Evolutionary conservation across 2,329 filamentous ascomycete genomes (phyloP), one percentile per base, ranked within the genome.

Genomic region (Paramyrothecium sp.): DNA sequence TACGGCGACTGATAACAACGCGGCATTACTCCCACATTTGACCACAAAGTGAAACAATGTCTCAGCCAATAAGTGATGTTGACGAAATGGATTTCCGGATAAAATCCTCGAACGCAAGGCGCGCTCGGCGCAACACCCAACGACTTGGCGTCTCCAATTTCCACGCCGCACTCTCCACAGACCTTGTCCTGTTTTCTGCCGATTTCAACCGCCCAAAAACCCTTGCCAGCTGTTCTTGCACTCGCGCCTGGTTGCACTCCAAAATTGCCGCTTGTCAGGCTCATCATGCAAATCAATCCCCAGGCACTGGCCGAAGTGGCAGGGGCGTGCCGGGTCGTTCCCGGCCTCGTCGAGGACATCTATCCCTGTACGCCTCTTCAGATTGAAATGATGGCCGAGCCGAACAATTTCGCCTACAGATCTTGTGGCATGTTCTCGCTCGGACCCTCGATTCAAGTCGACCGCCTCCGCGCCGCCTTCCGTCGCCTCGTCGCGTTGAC

Each of bases 281-380:
- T 41, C 34, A 41, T 41, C 34, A 41, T n/a, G 34, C 34, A n/a
- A 41, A 41, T 41, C 34, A 41, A 41, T 41, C 34, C 34, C n/a
- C 11, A 41, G 34, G 34, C n/a, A 11, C 34, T 41, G 34, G 34
- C 34, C 34, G 34, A 41, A 41, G 34, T 41, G 34, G 34, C 34
- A 41, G 34, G n/a, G 34, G 34, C 34, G 11, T 41, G 34, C 34
- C 34, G n/a, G 34, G 34, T 41, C 34, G 34, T 11, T 41, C 34
- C 34, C 34, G 34, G 34, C 34, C 34, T 41, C 34, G 46, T 54
- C 23, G 53, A 49, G 16, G 22, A 54, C n/a, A 49, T 54, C 38
- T 54, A 54, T 21, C 21, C 38, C n/a, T 54, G 53, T 21, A 48
- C 46, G 41, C 53, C 53, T 20, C 53, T 48, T 19, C 53, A 54